A percentile compares a stretch with the other conserved stretches of the same genome.
phyloP scores from a whole-genome alignment of 2,329 filamentous ascomycete genomes.

The Trichoderma semiorbis region DNA sequence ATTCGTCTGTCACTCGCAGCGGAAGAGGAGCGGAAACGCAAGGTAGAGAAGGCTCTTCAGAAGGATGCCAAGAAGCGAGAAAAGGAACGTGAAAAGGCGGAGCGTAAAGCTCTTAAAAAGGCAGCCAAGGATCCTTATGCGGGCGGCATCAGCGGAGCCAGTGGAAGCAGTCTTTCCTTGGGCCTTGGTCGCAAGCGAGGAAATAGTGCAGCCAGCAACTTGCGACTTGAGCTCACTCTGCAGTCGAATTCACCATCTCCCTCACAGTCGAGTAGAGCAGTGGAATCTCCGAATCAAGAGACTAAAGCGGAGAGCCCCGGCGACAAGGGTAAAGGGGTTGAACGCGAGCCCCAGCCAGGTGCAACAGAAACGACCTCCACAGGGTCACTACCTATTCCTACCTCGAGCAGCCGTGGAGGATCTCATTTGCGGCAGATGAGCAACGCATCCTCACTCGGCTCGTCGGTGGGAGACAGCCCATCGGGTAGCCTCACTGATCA shows the following conservation, averaged over 20 bases:
- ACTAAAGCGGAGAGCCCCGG: conserved; percentile 31
- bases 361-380: conserved; percentile 32
- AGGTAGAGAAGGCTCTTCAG: conserved; percentile 51
- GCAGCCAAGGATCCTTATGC: conserved; percentile 37
- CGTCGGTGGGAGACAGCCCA: conserved; percentile 68
- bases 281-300: conserved; percentile 26
- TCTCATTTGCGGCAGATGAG: conserved; percentile 80
- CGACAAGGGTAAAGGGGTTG: conserved; percentile 68
- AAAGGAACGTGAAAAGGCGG: conserved; percentile 80
- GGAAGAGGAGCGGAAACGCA: conserved; percentile 87
- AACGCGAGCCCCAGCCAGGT: conserved; percentile 43
- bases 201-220: conserved; percentile 58
- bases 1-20: conserved; percentile 86
- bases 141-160: conserved; percentile 41
- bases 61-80: conserved; percentile 84
- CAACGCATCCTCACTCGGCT: conserved; percentile 79
- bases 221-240: conserved; percentile 54
- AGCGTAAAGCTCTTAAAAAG: conserved; percentile 73
- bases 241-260: conserved; percentile 42
- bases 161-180: conserved; percentile 63
- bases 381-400: conserved; percentile 43
- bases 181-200: conserved; percentile 56
- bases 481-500: conserved; percentile 48
- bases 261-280: conserved; percentile 29
- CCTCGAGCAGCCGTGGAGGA: conserved; percentile 54